phyloP scores from a whole-genome alignment of 225 moss, liverwort and hornwort species.

The Sphagnum tenellum region DNA sequence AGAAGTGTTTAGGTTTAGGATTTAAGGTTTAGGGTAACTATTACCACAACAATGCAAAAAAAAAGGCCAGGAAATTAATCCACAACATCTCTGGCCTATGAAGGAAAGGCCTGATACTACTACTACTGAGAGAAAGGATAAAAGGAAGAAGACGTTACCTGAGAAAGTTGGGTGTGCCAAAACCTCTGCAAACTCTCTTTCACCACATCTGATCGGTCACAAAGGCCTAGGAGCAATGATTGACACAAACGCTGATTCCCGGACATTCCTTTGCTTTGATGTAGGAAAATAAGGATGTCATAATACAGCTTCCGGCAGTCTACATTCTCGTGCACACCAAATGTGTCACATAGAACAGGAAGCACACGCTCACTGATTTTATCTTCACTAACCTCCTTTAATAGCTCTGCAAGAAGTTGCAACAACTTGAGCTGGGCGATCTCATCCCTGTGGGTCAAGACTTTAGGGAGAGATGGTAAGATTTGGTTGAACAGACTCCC shows the following conservation, averaged over 20 bases:
- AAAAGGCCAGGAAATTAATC: no score
- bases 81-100: no score
- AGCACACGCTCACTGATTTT: slow-evolving; percentile 41
- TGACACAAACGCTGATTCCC: slow-evolving; percentile 33
- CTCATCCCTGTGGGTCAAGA: slow-evolving; percentile 76
- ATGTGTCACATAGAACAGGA: slow-evolving; percentile 69
- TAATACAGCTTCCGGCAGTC: slow-evolving; percentile 69
- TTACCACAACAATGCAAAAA: no score
- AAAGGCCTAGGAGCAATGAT: slow-evolving; percentile 69
- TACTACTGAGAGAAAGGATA: no score
- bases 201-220: slow-evolving; percentile 64
- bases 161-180: slow-evolving; percentile 67
- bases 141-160: slow-evolving; percentile 12
- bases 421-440: slow-evolving; percentile 64
- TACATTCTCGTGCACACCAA: slow-evolving; percentile 58
- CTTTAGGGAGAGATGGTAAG: slow-evolving; percentile 42
- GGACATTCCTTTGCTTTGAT: slow-evolving; percentile 30
- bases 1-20: no score
- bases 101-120: no score
- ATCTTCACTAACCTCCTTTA: slow-evolving; percentile 43
- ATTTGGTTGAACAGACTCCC: slow-evolving; percentile 44
- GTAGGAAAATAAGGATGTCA: slow-evolving; percentile 52
- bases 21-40: no score
- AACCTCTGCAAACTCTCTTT: slow-evolving; percentile 60
- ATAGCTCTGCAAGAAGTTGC: slow-evolving; percentile 56